Evolutionary conservation across 2,329 filamentous ascomycete species (phyloP), one percentile per base, ranked within the genome.

Genomic region (Botryotinia convoluta): DNA sequence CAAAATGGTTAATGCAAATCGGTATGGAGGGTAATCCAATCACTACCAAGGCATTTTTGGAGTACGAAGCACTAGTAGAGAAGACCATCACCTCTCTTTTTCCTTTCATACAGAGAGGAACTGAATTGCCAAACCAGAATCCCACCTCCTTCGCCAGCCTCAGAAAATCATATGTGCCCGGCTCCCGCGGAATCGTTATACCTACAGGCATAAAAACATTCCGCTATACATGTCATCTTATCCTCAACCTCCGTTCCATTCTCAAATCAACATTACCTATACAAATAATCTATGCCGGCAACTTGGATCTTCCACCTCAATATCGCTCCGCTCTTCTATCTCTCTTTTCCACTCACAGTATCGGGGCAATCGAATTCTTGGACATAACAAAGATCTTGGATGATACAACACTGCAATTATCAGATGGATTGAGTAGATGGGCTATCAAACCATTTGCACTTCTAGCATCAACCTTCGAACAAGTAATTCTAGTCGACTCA

Each of bases 391-490:
- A 37, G 4, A 59, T 72, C 18, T 44, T 74, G 18, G 45, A 74
- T 37, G 72, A 69, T 10, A 62, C 20, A 6, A 72, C 71, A 29
- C 51, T 70, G 26, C 48, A 69, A 8, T 8, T 72, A 16, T 67
- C 54, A 18, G 44, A 72, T 59, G 42, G 57, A 42, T 48, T 16
- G 42, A 35, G 62, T 22, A 65, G 48, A 26, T 84, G 83, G 82
- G 83, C 83, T 22, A 82, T 84, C 67, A 84, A 85, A 35, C 48
- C 48, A 2, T 54, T 54, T 54, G 48, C 48, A 54, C 48, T 54
- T 12, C 14, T 54, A n/a, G 26, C 48, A n/a, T 54, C 48, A 54
- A n/a, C 48, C 48, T 54, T 54, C 6, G 48, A 54, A 54, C 26
- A 54, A 26, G 48, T 54, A 12, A 54, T 54, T 54, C 16, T 54